phyloP scores from a whole-genome alignment of 2,329 filamentous ascomycete genomes.

The Paraphaeosphaeria minitans region DNA sequence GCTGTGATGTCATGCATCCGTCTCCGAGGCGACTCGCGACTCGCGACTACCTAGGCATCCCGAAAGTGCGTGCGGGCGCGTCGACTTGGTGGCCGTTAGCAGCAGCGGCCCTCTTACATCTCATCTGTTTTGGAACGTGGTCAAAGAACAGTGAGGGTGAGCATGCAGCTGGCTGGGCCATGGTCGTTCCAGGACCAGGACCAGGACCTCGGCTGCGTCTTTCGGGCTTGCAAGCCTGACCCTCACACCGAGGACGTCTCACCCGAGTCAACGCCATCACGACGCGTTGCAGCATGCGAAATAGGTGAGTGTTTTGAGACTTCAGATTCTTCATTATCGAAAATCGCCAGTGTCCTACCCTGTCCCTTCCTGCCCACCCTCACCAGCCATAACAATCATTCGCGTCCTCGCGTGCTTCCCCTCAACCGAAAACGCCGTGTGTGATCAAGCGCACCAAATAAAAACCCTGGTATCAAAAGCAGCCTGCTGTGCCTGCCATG shows the following conservation, averaged over 20 bases:
- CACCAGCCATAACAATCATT: constrained; percentile 9
- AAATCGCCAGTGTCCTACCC: constrained; percentile 14
- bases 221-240: not conserved
- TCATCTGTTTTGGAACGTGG: not conserved
- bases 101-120: not conserved
- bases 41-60: not conserved
- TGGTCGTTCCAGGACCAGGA: not conserved
- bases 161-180: not conserved
- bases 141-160: not conserved
- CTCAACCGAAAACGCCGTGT: constrained; percentile 20
- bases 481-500: constrained; percentile 15
- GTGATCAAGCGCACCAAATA: constrained; percentile 3
- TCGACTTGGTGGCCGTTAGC: not conserved
- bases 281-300: not conserved
- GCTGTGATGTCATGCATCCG: constrained; percentile 2
- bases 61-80: not conserved
- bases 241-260: not conserved
- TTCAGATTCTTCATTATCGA: constrained; percentile 22
- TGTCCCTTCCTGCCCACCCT: constrained; percentile 7
- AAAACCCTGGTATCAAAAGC: constrained; percentile 31
- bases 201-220: not conserved
- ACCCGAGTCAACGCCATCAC: not conserved
- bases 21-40: not conserved
- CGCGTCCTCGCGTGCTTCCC: constrained; percentile 16
- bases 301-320: not conserved